Evolutionary conservation across 192 early-diverging fungal species (phyloP).

Genomic region (Spizellomyces punctatus): DNA sequence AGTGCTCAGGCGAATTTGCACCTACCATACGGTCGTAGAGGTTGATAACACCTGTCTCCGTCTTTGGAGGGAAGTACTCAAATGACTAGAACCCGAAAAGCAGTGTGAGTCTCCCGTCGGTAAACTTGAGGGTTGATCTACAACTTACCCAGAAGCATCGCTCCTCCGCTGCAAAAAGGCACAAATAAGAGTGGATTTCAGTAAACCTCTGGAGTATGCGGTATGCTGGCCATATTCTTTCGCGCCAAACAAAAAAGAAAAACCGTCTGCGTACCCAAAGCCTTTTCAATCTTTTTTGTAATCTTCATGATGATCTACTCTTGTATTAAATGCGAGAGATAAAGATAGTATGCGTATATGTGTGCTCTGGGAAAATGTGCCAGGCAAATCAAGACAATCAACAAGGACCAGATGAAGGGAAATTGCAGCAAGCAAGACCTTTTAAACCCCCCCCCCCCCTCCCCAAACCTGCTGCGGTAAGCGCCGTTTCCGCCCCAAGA

Average conservation of each 20-base stretch:
- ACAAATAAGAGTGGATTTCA: background rate
- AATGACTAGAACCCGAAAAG: slow-evolving; percentile 62
- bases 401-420: background rate
- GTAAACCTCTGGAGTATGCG: too few species aligned
- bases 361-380: background rate
- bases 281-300: slow-evolving; percentile 51
- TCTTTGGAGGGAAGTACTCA: slow-evolving; percentile 99
- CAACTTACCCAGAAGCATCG: slow-evolving; percentile 47
- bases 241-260: slow-evolving; percentile 3
- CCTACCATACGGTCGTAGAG: slow-evolving; percentile 87
- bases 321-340: background rate
- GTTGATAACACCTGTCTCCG: slow-evolving; percentile 92
- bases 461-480: too few species aligned
- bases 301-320: slow-evolving; percentile 43
- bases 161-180: slow-evolving; percentile 35
- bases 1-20: background rate
- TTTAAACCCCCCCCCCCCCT: background rate
- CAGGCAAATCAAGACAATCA: background rate
- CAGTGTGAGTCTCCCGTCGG: background rate
- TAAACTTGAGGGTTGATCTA: background rate
- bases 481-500: too few species aligned
- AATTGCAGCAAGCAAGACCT: background rate
- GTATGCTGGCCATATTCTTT: too few species aligned
- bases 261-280: slow-evolving; percentile 21
- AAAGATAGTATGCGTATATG: background rate